A percentile compares a stretch with the other conserved stretches of the same genome.
phyloP scores from a whole-genome alignment of 768 basidiomycete species.

The Kwoniella newhampshirensis region DNA sequence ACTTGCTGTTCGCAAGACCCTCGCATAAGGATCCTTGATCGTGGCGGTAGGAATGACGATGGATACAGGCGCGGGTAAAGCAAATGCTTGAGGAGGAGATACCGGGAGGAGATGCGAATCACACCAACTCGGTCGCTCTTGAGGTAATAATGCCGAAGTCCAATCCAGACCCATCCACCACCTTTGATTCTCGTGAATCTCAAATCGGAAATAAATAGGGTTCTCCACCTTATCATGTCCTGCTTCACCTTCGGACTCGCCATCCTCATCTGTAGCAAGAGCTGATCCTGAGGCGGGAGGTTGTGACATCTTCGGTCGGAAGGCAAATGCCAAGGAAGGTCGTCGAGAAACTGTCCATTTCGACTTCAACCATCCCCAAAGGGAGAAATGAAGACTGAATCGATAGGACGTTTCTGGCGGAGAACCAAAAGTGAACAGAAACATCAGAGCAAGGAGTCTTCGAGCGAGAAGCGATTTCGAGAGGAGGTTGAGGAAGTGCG shows the following conservation, averaged over 20 bases:
- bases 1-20: slow-evolving; percentile 69
- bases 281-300: slow-evolving; percentile 38
- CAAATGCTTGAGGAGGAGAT: slow-evolving; percentile 67
- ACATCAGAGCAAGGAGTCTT: slow-evolving; percentile 64
- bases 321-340: slow-evolving; percentile 59
- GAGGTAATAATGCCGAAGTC: slow-evolving; percentile 86
- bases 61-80: slow-evolving; percentile 62
- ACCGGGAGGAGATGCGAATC: slow-evolving; percentile 68
- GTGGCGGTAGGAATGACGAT: slow-evolving; percentile 49
- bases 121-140: slow-evolving; percentile 85
- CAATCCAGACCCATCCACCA: slow-evolving; percentile 99
- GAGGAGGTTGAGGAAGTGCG: slow-evolving; percentile 44
- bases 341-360: slow-evolving; percentile 60
- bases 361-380: slow-evolving; percentile 69
- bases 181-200: slow-evolving; percentile 88
- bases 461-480: slow-evolving; percentile 59
- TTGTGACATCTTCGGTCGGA: slow-evolving; percentile 55
- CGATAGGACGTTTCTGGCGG: slow-evolving; percentile 63
- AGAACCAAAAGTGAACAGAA: slow-evolving; percentile 65
- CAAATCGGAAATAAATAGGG: slow-evolving; percentile 68
- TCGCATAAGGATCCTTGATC: slow-evolving; percentile 43
- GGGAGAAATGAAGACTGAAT: slow-evolving; percentile 59
- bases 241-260: slow-evolving; percentile 8
- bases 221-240: slow-evolving; percentile 27
- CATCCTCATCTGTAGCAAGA: slow-evolving; percentile 14